Base-by-base conservation (phyloP, 2,329 filamentous ascomycete genomes). In the Neofusicoccum kwambonambiense region DNA sequence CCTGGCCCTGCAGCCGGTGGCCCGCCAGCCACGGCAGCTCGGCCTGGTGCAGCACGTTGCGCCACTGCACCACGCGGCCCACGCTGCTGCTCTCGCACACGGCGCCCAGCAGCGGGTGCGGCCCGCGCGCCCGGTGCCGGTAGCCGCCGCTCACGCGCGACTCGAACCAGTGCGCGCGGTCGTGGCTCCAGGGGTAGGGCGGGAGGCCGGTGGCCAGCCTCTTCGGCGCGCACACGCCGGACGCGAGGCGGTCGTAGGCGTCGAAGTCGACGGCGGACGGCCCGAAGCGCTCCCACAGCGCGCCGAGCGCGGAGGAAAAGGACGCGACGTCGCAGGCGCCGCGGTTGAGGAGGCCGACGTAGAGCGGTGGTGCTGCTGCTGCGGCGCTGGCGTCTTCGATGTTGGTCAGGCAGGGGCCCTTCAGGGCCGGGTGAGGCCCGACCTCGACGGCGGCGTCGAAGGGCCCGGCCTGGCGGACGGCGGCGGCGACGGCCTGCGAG, bases 371-470 rank as follows among this genome's bases (percentile, higher is more conserved):
- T 6, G 39, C 4, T 5, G 27, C 39, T 3, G 39, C 19, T 3
- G 51, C 17, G 27, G 27, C 4, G 27, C 4, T 5, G 6, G 41
- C n/a, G 9, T 39, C 45, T 39, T 57, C 15, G 22, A 65, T 19
- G 1, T 72, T 80, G 58, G 81, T 74, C 2, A 66, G 70, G 0
- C 76, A 72, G 0, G 82, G 80, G 0, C 75, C 75, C 67, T 78
- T 80, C 11, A 84, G 74, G 3, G 79, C 77, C 0, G 81, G 77
- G 66, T 83, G 81, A 1, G 81, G 79, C 0, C 82, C 82, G 8
- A 83, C 69, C 64, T 83, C 82, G 4, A 83, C 69, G 17, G 70
- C 75, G 11, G 77, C 72, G 6, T 65, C 57, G 0, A 78, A n/a
- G 0, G 76, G 67, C 2, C 63, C 34, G 6, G 56, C 8, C 58